phyloP scores from a whole-genome alignment of 2,329 filamentous ascomycete species.

The Myriosclerotinia scirpicola region DNA sequence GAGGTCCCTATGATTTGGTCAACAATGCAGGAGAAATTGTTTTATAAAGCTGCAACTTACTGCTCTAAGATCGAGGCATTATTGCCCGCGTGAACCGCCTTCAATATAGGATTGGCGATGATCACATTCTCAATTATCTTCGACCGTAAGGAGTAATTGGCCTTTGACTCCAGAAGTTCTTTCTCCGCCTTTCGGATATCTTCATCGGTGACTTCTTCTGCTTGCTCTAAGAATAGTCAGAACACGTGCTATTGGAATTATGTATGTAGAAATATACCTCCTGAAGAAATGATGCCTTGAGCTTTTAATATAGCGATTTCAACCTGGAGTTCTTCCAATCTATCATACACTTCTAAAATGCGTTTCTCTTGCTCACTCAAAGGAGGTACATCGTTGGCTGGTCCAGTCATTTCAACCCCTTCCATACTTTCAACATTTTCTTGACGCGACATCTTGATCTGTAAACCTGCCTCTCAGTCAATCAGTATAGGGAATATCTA shows the following conservation, averaged over 20 bases:
- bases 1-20: constrained; percentile 45
- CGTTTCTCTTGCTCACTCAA: constrained; percentile 66
- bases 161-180: constrained; percentile 65
- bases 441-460: constrained; percentile 15
- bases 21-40: constrained; percentile 23
- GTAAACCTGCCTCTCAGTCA: not conserved
- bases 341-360: constrained; percentile 69
- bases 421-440: constrained; percentile 32
- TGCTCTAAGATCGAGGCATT: constrained; percentile 66
- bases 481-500: not conserved
- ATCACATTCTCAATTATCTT: constrained; percentile 68
- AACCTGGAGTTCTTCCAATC: constrained; percentile 67
- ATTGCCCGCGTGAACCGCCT: constrained; percentile 70
- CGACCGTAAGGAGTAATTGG: constrained; percentile 67
- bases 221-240: constrained; percentile 32
- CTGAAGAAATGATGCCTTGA: constrained; percentile 38
- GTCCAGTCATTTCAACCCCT: constrained; percentile 32
- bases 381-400: constrained; percentile 43
- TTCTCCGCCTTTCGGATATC: constrained; percentile 59
- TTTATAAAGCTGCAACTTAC: constrained; percentile 46
- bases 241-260: constrained; percentile 16
- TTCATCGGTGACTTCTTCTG: constrained; percentile 47
- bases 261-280: constrained; percentile 29
- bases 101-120: constrained; percentile 72
- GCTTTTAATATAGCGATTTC: constrained; percentile 66